These are phyloP conservation scores for Remersonia thermophila DNA, from an alignment of 2,329 filamentous ascomycete genomes.

Conservation along the genomic window DNA sequence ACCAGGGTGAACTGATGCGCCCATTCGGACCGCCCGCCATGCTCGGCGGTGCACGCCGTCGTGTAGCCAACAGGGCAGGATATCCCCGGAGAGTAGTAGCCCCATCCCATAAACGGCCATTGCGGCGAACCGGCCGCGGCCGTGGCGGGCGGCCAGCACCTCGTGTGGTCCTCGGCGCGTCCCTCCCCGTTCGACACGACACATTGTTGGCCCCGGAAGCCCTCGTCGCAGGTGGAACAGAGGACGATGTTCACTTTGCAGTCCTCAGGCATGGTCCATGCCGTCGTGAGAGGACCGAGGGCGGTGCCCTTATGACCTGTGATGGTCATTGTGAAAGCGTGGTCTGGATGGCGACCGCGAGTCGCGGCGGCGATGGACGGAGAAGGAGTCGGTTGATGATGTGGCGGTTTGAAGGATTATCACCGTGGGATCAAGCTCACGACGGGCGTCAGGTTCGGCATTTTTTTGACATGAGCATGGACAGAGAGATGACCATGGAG, in stretches of 20 bases:
- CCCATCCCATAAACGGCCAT: constrained; percentile 1
- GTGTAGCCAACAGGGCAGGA: constrained; percentile 4
- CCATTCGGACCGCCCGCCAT: constrained; percentile 1
- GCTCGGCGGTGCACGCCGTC: constrained; percentile 4
- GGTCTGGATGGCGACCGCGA: too few species aligned
- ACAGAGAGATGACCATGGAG: too few species aligned
- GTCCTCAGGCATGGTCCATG: constrained; percentile 2
- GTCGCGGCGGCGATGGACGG: too few species aligned
- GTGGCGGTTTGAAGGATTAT: too few species aligned
- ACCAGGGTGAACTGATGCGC: neutral
- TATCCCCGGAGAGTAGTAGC: constrained; percentile 5
- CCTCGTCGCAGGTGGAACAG: neutral
- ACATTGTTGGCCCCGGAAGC: constrained; percentile 3
- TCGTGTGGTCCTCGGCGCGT: neutral
- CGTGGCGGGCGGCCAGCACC: constrained; percentile 2
- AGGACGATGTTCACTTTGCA: neutral
- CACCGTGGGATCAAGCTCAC: too few species aligned
- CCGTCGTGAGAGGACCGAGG: constrained; percentile 5
- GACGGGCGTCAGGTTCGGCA: too few species aligned
- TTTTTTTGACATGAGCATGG: too few species aligned
- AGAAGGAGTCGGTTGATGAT: too few species aligned
- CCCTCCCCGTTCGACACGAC: neutral
- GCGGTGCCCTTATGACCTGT: neutral
- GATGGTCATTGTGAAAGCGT: neutral
- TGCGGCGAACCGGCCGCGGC: neutral